Conservation (phyloP, 1,284 basidiomycete genomes). For the Apiotrichum gamsii region DNA sequence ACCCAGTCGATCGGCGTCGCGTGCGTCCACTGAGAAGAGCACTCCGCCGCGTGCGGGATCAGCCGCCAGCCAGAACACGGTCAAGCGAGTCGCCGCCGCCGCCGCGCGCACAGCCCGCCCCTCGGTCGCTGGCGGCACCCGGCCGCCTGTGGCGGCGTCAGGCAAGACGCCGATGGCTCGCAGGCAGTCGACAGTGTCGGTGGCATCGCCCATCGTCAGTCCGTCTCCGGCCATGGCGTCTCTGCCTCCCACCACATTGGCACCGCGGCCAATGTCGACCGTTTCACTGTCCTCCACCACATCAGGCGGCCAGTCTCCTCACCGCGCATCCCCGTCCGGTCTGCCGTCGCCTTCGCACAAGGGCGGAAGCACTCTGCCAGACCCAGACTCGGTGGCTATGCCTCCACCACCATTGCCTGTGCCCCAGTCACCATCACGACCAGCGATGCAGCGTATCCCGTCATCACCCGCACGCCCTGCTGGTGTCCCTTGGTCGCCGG, state of each 20-base stretch:
- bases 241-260: neutral
- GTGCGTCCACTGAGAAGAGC: neutral
- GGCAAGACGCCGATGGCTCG: neutral
- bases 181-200: neutral
- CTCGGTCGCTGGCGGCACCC: neutral
- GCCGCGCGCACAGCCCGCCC: neutral
- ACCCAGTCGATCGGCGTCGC: neutral
- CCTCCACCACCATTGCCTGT: too few species aligned
- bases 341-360: too few species aligned
- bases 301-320: too few species aligned
- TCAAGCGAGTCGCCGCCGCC: neutral
- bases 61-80: neutral
- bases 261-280: too few species aligned
- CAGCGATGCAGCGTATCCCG: too few species aligned
- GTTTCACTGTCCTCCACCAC: too few species aligned
- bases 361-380: too few species aligned
- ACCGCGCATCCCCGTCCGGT: too few species aligned
- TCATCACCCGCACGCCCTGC: too few species aligned
- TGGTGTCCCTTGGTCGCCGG: too few species aligned
- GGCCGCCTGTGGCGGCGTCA: neutral
- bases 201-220: neutral
- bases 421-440: too few species aligned
- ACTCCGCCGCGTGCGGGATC: neutral
- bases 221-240: neutral
- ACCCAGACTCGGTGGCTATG: too few species aligned